These are phyloP conservation scores for Salvia miltiorrhiza DNA, from an alignment of 257 asterid genomes.

Conservation along the genomic window DNA sequence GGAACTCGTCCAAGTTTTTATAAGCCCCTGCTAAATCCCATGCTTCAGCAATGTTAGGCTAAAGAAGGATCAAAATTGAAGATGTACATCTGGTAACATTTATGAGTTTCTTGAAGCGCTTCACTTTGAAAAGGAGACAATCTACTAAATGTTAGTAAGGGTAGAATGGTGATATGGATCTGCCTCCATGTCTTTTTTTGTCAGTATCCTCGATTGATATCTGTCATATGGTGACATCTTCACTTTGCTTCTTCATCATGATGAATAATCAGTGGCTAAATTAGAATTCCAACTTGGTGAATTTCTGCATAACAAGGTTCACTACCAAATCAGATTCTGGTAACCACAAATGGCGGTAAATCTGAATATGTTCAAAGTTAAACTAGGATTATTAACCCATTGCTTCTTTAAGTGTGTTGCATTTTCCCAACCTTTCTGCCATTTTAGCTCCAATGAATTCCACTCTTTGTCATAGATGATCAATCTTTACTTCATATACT, in stretches of 20 bases:
- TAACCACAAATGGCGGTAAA: neutral
- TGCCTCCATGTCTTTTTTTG: neutral
- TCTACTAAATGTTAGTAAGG: too few relatives aligned
- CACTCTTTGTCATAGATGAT: conserved; percentile 4
- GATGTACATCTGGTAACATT: neutral
- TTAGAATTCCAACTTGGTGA: neutral
- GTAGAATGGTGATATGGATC: neutral
- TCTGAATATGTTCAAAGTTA: neutral
- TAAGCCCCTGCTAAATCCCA: neutral
- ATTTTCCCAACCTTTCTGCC: neutral
- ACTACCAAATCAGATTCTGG: neutral
- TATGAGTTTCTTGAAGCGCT: neutral
- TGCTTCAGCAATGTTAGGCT: neutral
- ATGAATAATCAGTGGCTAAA: neutral
- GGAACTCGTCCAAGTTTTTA: neutral
- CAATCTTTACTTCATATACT: conserved; percentile 13
- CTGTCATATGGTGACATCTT: too few relatives aligned
- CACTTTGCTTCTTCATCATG: neutral
- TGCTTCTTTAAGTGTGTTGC: neutral
- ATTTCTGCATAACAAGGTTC: neutral
- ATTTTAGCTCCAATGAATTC: neutral
- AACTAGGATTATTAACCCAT: neutral
- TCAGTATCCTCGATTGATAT: neutral
- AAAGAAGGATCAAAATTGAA: neutral
- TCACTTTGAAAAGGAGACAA: neutral